A percentile compares a stretch with the other conserved stretches of the same genome.
Conservation (phyloP, 129 eudicot genomes). For the Lonicera japonica region DNA sequence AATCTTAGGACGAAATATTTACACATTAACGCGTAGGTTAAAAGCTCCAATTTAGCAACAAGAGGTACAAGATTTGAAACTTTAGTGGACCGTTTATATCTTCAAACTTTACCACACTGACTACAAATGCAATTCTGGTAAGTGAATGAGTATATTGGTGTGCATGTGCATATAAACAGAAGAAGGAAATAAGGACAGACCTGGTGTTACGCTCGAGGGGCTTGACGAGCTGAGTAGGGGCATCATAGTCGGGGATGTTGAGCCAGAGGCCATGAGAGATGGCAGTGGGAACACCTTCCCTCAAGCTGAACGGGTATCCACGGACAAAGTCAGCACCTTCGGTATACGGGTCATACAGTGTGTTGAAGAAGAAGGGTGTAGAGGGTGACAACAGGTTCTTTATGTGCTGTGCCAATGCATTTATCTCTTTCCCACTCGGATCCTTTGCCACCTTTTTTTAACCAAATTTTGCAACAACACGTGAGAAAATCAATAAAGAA, state of each 20-base stretch:
- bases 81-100: too few species aligned
- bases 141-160: too few species aligned
- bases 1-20: too few species aligned
- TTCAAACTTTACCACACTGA: too few species aligned
- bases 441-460: constrained; percentile 56
- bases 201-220: constrained; percentile 66
- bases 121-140: too few species aligned
- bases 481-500: too few species aligned
- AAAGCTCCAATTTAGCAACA: too few species aligned
- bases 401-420: constrained; percentile 64
- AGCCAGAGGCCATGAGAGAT: constrained; percentile 85
- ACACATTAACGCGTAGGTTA: too few species aligned
- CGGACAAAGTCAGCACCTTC: constrained; percentile 74
- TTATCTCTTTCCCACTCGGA: constrained; percentile 61
- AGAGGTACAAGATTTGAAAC: too few species aligned
- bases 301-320: constrained; percentile 68
- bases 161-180: neutral
- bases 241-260: constrained; percentile 79
- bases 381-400: constrained; percentile 58
- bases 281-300: constrained; percentile 74
- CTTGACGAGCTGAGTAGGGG: constrained; percentile 72
- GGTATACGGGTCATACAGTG: constrained; percentile 61
- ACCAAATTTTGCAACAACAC: too few species aligned
- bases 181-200: constrained; percentile 7
- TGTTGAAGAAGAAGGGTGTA: constrained; percentile 72